A percentile compares a stretch with the other conserved stretches of the same genome.
Evolutionary conservation across 2,329 filamentous ascomycete species (phyloP).

Genomic region (Pseudogymnoascus sp.): DNA sequence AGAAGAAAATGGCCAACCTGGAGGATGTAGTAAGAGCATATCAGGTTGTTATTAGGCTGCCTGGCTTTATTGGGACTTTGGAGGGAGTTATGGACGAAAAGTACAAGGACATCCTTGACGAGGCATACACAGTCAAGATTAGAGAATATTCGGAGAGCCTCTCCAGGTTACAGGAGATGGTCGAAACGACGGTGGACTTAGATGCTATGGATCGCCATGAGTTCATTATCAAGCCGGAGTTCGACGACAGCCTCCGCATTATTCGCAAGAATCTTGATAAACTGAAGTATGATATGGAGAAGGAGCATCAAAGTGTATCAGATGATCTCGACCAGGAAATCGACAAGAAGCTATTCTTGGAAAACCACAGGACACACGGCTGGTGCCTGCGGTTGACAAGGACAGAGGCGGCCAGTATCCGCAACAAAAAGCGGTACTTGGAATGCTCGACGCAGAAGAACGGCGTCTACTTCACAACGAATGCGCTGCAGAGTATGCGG

Average conservation of each 20-base stretch:
- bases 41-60: conserved; percentile 85
- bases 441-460: conserved; percentile 99
- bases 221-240: conserved; percentile 98
- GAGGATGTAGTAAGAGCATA: conserved; percentile 96
- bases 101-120: conserved; percentile 80
- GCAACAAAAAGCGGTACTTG: conserved; percentile 81
- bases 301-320: conserved; percentile 69
- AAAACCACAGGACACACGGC: conserved; percentile 91
- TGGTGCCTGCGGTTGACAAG: conserved; percentile 94
- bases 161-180: conserved; percentile 89
- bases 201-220: conserved; percentile 94
- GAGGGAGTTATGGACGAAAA: conserved; percentile 93
- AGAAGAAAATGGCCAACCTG: conserved; percentile 80
- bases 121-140: conserved; percentile 79
- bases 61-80: conserved; percentile 80
- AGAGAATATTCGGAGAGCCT: conserved; percentile 69
- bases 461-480: conserved; percentile 95
- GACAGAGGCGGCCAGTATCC: conserved; percentile 84
- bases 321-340: conserved; percentile 80
- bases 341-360: conserved; percentile 98
- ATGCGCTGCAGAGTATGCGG: conserved; percentile 67
- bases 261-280: conserved; percentile 88
- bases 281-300: conserved; percentile 72
- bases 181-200: conserved; percentile 94
- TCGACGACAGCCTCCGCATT: conserved; percentile 79